phyloP scores from a whole-genome alignment of 495 filamentous ascomycete genomes.

The Viridothelium virens region DNA sequence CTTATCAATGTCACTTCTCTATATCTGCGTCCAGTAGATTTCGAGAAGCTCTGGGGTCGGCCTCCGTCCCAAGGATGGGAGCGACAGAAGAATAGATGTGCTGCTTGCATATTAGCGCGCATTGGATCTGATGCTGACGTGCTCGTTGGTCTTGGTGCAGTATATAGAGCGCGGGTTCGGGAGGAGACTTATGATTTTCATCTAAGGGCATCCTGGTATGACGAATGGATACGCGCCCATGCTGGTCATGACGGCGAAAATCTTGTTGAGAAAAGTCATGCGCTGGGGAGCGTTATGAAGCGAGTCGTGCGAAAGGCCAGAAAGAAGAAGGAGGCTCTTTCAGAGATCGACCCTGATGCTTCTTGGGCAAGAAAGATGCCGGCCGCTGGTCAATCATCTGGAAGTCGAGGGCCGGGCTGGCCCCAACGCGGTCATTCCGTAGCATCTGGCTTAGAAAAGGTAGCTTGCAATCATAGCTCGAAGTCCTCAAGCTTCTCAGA shows the following conservation, averaged over 20 bases:
- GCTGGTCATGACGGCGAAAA: background rate
- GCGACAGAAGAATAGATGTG: background rate
- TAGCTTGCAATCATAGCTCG: background rate
- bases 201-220: background rate
- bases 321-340: background rate
- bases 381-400: background rate
- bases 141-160: background rate
- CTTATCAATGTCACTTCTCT: background rate
- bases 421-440: background rate
- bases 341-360: conserved; percentile 1
- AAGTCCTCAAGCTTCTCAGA: background rate
- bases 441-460: background rate
- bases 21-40: background rate
- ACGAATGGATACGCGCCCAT: background rate
- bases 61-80: background rate
- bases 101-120: background rate
- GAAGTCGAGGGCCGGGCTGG: background rate
- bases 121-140: background rate
- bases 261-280: conserved; percentile 1
- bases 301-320: background rate
- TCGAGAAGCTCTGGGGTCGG: background rate
- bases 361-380: conserved; percentile 3
- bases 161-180: background rate
- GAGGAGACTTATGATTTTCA: conserved; percentile 1
- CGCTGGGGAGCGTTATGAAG: background rate